These are phyloP conservation scores for Tephrocybe rancida DNA, from an alignment of 768 basidiomycete genomes.

Conservation along the genomic window DNA sequence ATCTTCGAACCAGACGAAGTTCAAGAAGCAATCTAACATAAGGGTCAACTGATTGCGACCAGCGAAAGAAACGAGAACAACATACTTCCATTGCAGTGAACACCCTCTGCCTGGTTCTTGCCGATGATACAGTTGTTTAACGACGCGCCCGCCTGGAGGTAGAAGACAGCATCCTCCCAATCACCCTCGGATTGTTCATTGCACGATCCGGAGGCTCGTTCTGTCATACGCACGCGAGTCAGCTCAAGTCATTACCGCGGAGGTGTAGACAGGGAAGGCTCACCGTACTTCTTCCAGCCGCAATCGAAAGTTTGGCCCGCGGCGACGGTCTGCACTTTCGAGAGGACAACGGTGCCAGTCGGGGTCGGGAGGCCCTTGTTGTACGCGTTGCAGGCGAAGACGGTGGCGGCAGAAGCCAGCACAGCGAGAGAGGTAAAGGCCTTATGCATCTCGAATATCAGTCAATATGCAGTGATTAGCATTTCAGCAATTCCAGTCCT, in stretches of 20 bases:
- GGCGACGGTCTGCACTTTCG: slow-evolving; percentile 9
- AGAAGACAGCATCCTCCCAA: slow-evolving; percentile 28
- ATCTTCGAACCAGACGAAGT: slow-evolving; percentile 18
- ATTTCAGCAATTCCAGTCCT: background rate
- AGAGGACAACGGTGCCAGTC: slow-evolving; percentile 3
- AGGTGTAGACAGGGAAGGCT: background rate
- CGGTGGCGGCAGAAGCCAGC: background rate
- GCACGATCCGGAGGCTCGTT: slow-evolving; percentile 30
- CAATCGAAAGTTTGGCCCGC: slow-evolving; percentile 22
- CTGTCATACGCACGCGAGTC: background rate
- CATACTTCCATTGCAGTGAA: slow-evolving; percentile 26
- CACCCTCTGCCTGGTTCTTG: slow-evolving; percentile 29
- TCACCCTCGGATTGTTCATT: slow-evolving; percentile 27
- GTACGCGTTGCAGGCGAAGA: slow-evolving; percentile 5
- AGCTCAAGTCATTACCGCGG: background rate
- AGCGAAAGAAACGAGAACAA: background rate
- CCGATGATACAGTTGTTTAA: slow-evolving; percentile 31
- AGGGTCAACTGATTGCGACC: background rate
- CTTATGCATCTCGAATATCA: background rate
- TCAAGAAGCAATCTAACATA: background rate
- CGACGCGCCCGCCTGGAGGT: slow-evolving; percentile 29
- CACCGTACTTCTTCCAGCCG: slow-evolving; percentile 8
- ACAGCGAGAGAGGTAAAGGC: slow-evolving; percentile 5
- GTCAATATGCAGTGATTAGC: background rate
- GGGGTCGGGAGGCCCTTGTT: slow-evolving; percentile 4